Conservation (phyloP, 441 rosid species). For the Erodium trifolium region DNA sequence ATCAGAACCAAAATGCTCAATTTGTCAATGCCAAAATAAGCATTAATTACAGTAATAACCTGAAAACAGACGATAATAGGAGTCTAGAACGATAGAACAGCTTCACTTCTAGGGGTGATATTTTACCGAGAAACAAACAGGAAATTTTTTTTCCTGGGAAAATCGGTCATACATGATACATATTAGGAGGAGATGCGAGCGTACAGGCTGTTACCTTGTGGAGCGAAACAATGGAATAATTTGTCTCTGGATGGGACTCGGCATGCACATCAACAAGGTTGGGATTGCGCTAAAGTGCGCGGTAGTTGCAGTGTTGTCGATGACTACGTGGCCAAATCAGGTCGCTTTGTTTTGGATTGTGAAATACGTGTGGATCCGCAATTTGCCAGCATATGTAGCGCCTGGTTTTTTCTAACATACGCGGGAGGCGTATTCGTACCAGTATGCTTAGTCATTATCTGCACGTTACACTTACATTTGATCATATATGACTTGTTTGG, state of each 20-base stretch:
- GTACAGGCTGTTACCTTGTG: conserved; percentile 8
- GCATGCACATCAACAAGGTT: not conserved
- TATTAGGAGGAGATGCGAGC: not conserved
- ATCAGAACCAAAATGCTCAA: conserved; percentile 2
- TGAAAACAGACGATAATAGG: not conserved
- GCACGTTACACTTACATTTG: too few relatives aligned
- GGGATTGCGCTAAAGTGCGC: conserved; percentile 24
- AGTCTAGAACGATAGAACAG: not conserved
- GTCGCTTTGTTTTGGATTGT: conserved; percentile 20
- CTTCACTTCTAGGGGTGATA: conserved; percentile 5
- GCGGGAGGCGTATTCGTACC: conserved; percentile 2
- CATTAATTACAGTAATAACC: conserved; percentile 2
- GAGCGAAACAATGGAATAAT: conserved; percentile 8
- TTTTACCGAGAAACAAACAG: conserved; percentile 15
- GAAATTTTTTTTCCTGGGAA: conserved; percentile 12
- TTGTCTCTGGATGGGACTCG: not conserved
- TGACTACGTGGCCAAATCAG: conserved; percentile 29
- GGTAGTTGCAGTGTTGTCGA: not conserved
- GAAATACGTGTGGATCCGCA: conserved; percentile 8
- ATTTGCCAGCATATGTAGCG: conserved; percentile 21
- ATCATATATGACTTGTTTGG: too few relatives aligned
- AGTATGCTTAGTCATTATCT: too few relatives aligned
- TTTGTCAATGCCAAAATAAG: not conserved
- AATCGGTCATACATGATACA: not conserved
- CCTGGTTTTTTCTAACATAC: conserved; percentile 10